These are phyloP conservation scores for Aureobasidium sp. DNA, from an alignment of 2,329 filamentous ascomycete species.

Conservation along the genomic window DNA sequence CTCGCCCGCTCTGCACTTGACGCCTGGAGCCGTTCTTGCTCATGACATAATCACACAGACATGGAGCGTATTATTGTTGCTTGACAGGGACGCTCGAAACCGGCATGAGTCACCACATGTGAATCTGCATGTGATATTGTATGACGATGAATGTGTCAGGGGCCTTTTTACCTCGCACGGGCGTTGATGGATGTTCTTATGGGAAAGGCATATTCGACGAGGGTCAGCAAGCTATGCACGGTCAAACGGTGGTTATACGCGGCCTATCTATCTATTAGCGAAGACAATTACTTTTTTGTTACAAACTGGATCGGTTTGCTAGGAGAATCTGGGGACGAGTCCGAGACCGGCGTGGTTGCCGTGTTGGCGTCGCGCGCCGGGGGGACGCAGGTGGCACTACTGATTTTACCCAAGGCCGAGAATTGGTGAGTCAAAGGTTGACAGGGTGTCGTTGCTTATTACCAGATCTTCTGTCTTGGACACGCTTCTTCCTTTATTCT, in stretches of 20 bases:
- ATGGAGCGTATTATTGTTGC: too few species aligned
- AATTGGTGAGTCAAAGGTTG: constrained; percentile 13
- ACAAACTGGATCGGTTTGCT: background rate
- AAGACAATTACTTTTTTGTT: background rate
- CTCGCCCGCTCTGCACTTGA: too few species aligned
- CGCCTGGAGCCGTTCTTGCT: too few species aligned
- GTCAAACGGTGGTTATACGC: background rate
- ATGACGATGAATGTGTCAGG: too few species aligned
- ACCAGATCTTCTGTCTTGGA: background rate
- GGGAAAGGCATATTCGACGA: too few species aligned
- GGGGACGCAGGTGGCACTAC: constrained; percentile 5
- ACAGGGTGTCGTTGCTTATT: background rate
- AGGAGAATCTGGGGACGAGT: background rate
- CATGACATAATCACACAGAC: background rate
- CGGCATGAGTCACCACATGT: too few species aligned
- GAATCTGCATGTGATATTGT: too few species aligned
- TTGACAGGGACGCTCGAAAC: too few species aligned
- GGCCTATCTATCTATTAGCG: constrained; percentile 9
- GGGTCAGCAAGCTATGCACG: background rate
- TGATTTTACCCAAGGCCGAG: background rate
- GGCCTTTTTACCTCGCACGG: too few species aligned
- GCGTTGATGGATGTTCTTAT: too few species aligned
- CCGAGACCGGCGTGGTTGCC: background rate
- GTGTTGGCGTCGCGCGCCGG: constrained; percentile 10
- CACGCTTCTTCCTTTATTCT: background rate